Conservation (phyloP, 495 filamentous ascomycete genomes). For the Bombardia bombarda region DNA sequence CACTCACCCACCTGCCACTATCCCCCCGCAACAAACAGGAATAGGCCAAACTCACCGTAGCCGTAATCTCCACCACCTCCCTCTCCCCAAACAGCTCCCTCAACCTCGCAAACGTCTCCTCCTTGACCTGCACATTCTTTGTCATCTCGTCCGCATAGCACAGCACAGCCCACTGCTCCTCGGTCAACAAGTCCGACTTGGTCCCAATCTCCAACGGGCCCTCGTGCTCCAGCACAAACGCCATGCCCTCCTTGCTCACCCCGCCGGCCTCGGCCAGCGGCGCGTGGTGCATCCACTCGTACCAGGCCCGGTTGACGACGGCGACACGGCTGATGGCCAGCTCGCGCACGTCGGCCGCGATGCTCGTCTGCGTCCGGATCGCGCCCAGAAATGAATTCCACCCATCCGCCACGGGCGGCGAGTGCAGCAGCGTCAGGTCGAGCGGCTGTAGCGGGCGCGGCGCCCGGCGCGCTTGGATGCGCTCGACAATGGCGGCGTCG, state of each 20-base stretch:
- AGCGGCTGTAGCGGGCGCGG: constrained; percentile 59
- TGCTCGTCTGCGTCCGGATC: constrained; percentile 56
- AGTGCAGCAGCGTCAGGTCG: constrained; percentile 68
- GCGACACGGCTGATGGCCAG: constrained; percentile 69
- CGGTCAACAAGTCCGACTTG: constrained; percentile 31
- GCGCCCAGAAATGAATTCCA: constrained; percentile 77
- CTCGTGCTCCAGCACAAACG: constrained; percentile 20
- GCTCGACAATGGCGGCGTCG: constrained; percentile 50
- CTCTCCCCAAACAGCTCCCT: constrained; percentile 52
- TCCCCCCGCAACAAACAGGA: not conserved
- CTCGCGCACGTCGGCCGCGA: constrained; percentile 56
- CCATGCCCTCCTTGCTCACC: constrained; percentile 41
- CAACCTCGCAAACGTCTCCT: constrained; percentile 54
- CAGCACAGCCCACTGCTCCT: constrained; percentile 56
- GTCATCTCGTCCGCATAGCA: constrained; percentile 74
- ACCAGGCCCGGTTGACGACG: constrained; percentile 62
- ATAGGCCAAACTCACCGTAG: constrained; percentile 44
- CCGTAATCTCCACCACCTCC: constrained; percentile 71
- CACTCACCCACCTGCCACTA: not conserved
- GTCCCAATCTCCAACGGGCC: constrained; percentile 1
- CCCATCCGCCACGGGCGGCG: constrained; percentile 62
- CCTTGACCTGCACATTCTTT: constrained; percentile 50
- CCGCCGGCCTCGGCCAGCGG: constrained; percentile 48
- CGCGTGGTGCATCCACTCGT: constrained; percentile 72
- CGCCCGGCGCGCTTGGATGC: constrained; percentile 54